These are phyloP conservation scores for Penicillium coprophilum DNA, from an alignment of 495 filamentous ascomycete species.

Conservation along the genomic window DNA sequence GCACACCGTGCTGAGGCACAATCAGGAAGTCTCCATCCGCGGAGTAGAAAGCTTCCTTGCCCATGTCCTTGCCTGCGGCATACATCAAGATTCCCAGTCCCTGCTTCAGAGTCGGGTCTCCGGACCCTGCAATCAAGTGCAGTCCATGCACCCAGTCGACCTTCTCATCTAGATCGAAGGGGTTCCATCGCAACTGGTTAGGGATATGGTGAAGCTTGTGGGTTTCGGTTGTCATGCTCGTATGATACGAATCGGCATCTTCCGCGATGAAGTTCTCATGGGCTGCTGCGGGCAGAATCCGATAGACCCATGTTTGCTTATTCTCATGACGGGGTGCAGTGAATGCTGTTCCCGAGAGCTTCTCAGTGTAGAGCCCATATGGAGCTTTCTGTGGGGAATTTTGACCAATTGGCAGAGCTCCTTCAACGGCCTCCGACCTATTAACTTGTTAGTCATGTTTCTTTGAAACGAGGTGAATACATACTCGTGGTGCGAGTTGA, in stretches of 20 bases:
- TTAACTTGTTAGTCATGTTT: slow-evolving; percentile 9
- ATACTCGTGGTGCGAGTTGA: slow-evolving; percentile 60
- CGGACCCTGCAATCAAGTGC: slow-evolving; percentile 75
- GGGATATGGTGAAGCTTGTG: slow-evolving; percentile 65
- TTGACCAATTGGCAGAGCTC: slow-evolving; percentile 63
- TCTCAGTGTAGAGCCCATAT: slow-evolving; percentile 85
- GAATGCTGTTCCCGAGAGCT: slow-evolving; percentile 91
- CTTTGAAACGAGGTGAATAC: slow-evolving; percentile 10
- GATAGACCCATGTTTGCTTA: slow-evolving; percentile 92
- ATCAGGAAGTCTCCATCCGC: slow-evolving; percentile 88
- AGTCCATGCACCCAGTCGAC: slow-evolving; percentile 80
- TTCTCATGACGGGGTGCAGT: slow-evolving; percentile 88
- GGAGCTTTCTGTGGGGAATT: slow-evolving; percentile 89
- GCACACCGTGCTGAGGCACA: slow-evolving; percentile 76
- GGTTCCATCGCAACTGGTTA: slow-evolving; percentile 90
- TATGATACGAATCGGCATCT: slow-evolving; percentile 55
- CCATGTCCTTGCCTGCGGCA: slow-evolving; percentile 80
- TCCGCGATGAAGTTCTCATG: slow-evolving; percentile 70
- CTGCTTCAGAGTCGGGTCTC: slow-evolving; percentile 76
- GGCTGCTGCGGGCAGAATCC: slow-evolving; percentile 79
- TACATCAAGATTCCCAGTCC: slow-evolving; percentile 83
- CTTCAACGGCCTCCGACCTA: slow-evolving; percentile 54
- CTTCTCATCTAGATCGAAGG: slow-evolving; percentile 72
- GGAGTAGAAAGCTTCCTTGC: slow-evolving; percentile 77
- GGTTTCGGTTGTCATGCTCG: slow-evolving; percentile 47